Base-by-base conservation (phyloP, 1,139 yeast species). In the Protomyces macrosporus region DNA sequence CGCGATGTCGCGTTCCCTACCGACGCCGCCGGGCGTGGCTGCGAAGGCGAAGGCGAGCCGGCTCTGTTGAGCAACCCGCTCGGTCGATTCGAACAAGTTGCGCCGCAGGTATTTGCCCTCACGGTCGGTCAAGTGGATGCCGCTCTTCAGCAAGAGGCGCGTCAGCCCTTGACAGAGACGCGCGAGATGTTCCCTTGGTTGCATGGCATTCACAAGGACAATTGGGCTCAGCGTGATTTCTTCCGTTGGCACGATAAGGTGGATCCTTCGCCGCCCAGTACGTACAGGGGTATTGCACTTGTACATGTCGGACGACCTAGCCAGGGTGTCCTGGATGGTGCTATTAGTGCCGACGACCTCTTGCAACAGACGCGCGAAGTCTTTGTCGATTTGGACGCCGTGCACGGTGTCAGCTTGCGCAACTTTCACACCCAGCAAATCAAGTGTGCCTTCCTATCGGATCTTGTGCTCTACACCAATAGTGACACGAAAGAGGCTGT, bases 151-250 rank as follows among this genome's bases (percentile, higher is more conserved):
- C 64, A 67, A 50, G 73, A 72, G 58, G 72, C 74, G 56, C 69
- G 79, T 65, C 74, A 79, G 6, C 81, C 83, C 0, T 75, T 90
- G 45, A 96, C 97, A 0, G 83, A 81, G 1, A 86, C 93, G 12
- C 81, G 78, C 35, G 73, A 72, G 6, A 83, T 90, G 80, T 91
- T 90, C 70, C 98, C 98, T 0, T 90, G 97, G 97, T 78, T 89
- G 52, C 97, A 90, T 72, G 95, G 96, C 0, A 68, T 77, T 50
- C 73, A 73, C 65, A 71, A 73, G 3, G 59, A 64, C n/a, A 76
- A 77, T 65, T 55, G 70, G 32, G 63, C 70, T 60, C 79, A 76
- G 66, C 68, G 72, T 48, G 71, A 72, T 9, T 73, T 74, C 63
- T 65, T 73, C 65, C 64, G 57, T 10, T 39, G 35, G 14, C 16